Conservation (phyloP, 805 yeast species). For the Saccharomycopsis javanensis region DNA sequence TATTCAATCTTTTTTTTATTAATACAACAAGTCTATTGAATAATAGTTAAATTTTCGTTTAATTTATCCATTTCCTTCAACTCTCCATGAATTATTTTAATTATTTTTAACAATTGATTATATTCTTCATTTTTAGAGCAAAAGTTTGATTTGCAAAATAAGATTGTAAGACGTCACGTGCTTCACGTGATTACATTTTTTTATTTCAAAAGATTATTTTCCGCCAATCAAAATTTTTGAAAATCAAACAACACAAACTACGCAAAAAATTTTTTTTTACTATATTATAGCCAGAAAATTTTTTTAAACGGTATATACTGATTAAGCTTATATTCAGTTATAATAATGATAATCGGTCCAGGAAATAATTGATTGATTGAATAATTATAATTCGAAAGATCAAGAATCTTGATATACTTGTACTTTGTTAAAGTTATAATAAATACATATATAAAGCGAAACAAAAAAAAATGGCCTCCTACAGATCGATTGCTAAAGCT, state of each 20-base stretch:
- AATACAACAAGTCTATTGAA: too few species aligned
- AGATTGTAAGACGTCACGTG: background rate
- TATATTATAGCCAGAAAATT: background rate
- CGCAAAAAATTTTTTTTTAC: background rate
- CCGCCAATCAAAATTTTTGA: conserved; percentile 1
- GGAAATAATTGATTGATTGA: background rate
- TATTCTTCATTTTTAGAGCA: background rate
- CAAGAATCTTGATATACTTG: background rate
- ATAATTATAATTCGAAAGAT: background rate
- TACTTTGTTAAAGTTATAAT: background rate
- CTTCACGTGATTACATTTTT: background rate
- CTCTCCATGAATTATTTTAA: background rate
- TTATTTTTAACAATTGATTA: too few species aligned
- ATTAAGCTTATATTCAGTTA: background rate
- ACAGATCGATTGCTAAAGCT: conserved; percentile 61
- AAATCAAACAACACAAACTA: background rate
- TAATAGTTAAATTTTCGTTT: background rate
- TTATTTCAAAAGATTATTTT: background rate
- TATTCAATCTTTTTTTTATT: too few species aligned
- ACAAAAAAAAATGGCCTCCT: conserved; percentile 45
- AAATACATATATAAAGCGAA: background rate
- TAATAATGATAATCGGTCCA: background rate
- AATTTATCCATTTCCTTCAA: too few species aligned
- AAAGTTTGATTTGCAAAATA: background rate
- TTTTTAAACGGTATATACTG: background rate